Base-by-base conservation (phyloP, 257 asterid species). In the Solanum appendiculatum region DNA sequence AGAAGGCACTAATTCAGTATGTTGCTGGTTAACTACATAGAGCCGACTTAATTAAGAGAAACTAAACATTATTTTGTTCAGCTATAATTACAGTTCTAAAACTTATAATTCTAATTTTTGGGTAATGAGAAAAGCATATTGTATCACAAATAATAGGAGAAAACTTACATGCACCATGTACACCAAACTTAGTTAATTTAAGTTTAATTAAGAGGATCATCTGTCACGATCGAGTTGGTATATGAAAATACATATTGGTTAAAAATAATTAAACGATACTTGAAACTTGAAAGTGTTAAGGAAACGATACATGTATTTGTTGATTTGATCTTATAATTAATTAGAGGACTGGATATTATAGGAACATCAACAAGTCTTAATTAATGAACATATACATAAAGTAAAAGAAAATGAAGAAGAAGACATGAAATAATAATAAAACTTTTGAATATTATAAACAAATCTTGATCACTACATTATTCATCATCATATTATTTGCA, bases 381-480 rank as follows among this genome's bases (percentile, higher is more conserved):
- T 29, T 66, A 13, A 29, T 66, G 74, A 66, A 9, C 29, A 29
- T 68, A 68, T 15, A 29, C 29, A 68, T 40, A n/a, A 23, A 74
- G 54, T 75, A 75, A 15, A 78, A 78, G 64, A 42, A 42, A 42
- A 78, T 2, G 68, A 34, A 36, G 68, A 81, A 36, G 68, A 81
- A 25, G 54, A 64, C n/a, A 68, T 27, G 66, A 83, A 31, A 16
- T 23, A 75, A 40, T 73, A 78, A 73, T 73, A 20, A 37, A 87
- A 48, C 5, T 29, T 25, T 54, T 74, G 75, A 83, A 46, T 34
- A 21, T 25, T 8, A 54, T 21, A 56, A 91, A 83, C 58, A 63
- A 78, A 82, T 86, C 89, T 88, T 88, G 86, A 88, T 90, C 33
- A 73, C 64, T 78, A 78, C 84, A 86, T 88, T 89, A 91, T 88